Evolutionary conservation across 257 asterid genomes (phyloP).

Genomic region (Craterostigma plantagineum): DNA sequence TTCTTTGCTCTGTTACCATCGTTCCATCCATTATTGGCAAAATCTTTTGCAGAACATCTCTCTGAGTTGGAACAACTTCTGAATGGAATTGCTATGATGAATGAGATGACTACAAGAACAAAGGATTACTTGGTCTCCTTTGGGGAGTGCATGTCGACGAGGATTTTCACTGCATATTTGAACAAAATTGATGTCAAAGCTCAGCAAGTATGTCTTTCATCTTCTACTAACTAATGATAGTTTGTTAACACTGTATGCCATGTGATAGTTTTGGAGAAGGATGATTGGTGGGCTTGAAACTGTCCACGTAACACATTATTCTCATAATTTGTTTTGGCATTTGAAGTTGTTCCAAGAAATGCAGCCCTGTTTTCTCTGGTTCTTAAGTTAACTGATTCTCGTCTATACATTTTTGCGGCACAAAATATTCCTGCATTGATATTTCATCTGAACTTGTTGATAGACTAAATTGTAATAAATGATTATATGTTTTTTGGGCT

Average conservation of each 20-base stretch:
- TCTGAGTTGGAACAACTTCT: slow-evolving; percentile 20
- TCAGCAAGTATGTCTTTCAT: slow-evolving; percentile 27
- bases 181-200: slow-evolving; percentile 34
- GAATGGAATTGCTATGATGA: slow-evolving; percentile 57
- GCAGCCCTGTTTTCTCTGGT: too few relatives aligned
- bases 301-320: too few relatives aligned
- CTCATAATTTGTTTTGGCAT: too few relatives aligned
- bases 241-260: background rate
- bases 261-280: background rate
- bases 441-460: too few relatives aligned
- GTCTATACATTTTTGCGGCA: too few relatives aligned
- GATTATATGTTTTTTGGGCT: too few relatives aligned
- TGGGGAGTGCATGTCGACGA: slow-evolving; percentile 65
- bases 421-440: too few relatives aligned
- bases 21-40: background rate
- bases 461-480: too few relatives aligned
- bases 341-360: too few relatives aligned
- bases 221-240: background rate
- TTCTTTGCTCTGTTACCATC: background rate
- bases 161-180: slow-evolving; percentile 43
- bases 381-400: too few relatives aligned
- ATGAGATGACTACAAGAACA: slow-evolving; percentile 59
- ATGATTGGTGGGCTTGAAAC: too few relatives aligned
- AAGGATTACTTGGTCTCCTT: slow-evolving; percentile 51
- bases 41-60: slow-evolving; percentile 12